A percentile compares a stretch with the other conserved stretches of the same genome.
phyloP scores from a whole-genome alignment of 2,329 filamentous ascomycete genomes.

The Colletotrichum chlorophyti region DNA sequence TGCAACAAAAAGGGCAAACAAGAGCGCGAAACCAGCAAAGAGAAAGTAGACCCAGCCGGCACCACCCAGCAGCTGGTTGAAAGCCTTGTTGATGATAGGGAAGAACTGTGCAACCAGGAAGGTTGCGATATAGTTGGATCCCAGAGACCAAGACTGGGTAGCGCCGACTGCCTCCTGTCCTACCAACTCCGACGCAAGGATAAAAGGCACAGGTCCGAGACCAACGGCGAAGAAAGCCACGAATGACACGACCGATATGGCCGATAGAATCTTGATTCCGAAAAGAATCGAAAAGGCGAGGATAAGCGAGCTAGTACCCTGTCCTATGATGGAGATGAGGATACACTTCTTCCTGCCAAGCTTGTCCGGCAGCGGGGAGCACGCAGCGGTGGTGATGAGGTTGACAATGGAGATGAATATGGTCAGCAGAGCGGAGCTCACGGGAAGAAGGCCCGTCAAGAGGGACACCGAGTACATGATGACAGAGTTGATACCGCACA shows the following conservation, averaged over 20 bases:
- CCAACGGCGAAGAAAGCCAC: constrained; percentile 91
- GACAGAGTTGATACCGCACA: constrained; percentile 94
- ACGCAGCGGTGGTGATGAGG: constrained; percentile 79
- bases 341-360: constrained; percentile 89
- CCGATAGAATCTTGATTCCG: constrained; percentile 76
- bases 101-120: constrained; percentile 96
- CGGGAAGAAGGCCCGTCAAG: constrained; percentile 79
- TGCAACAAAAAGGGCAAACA: constrained; percentile 75
- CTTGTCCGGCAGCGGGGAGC: constrained; percentile 84
- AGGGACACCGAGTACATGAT: constrained; percentile 98
- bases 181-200: constrained; percentile 90
- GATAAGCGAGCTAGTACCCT: constrained; percentile 78
- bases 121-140: constrained; percentile 87
- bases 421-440: constrained; percentile 83
- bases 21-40: constrained; percentile 77
- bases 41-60: constrained; percentile 89
- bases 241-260: constrained; percentile 81
- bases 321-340: constrained; percentile 81
- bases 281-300: constrained; percentile 83
- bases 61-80: constrained; percentile 70
- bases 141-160: constrained; percentile 86
- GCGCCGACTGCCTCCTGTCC: constrained; percentile 90
- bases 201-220: constrained; percentile 92
- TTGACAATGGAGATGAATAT: constrained; percentile 89
- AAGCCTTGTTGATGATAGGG: constrained; percentile 78